Evolutionary conservation across 441 rosid species (phyloP).

Genomic region (Rhodomyrtus psidioides): DNA sequence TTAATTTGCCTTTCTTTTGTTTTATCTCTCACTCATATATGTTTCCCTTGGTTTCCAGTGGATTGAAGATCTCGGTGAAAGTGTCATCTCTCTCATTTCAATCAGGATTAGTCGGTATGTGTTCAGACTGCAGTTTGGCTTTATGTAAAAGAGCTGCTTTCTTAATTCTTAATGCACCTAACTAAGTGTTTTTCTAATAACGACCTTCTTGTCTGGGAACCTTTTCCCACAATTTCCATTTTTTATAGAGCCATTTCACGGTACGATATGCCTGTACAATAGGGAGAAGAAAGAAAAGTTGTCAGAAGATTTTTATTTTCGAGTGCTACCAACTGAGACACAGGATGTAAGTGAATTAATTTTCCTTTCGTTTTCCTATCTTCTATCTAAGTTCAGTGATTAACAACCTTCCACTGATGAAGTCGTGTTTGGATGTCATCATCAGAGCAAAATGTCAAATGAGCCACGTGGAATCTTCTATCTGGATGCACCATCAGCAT

Average conservation of each 20-base stretch:
- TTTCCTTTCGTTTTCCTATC: background rate
- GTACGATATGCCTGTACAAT: slow-evolving; percentile 86
- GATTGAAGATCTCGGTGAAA: slow-evolving; percentile 87
- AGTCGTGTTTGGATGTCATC: background rate
- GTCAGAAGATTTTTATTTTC: slow-evolving; percentile 92
- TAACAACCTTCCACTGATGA: background rate
- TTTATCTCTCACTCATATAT: slow-evolving; percentile 1
- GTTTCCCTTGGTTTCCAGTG: slow-evolving; percentile 34
- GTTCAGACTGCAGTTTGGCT: background rate
- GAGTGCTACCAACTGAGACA: slow-evolving; percentile 57
- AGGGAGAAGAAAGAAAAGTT: slow-evolving; percentile 94
- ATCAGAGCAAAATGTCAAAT: slow-evolving; percentile 52
- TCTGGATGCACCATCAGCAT: slow-evolving; percentile 92
- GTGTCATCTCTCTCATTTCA: slow-evolving; percentile 83
- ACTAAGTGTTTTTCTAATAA: background rate
- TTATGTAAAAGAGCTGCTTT: background rate
- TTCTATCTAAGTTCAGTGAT: slow-evolving; percentile 4
- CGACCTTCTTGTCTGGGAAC: slow-evolving; percentile 14
- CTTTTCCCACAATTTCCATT: slow-evolving; percentile 11
- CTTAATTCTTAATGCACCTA: background rate
- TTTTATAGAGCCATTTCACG: slow-evolving; percentile 85
- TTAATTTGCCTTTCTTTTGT: background rate
- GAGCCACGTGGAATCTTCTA: slow-evolving; percentile 85
- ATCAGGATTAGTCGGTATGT: slow-evolving; percentile 88
- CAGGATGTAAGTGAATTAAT: slow-evolving; percentile 63